Conservation (phyloP, 305 asterid species). For the Solanum hybrid region DNA sequence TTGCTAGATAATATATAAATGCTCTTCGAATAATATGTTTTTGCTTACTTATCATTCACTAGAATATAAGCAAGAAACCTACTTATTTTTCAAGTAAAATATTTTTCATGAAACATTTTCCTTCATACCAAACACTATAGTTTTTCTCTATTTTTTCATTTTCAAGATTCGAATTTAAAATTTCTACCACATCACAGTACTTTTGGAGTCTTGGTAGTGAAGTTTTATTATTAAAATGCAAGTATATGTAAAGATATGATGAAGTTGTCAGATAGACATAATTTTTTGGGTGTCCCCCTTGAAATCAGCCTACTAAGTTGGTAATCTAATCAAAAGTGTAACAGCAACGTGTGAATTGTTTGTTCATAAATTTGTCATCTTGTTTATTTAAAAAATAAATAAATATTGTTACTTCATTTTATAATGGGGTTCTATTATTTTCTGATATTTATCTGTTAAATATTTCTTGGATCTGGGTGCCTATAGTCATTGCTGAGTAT, state of each 20-base stretch:
- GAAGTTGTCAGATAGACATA: background rate
- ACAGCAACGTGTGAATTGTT: background rate
- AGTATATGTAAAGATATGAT: background rate
- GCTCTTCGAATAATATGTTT: background rate
- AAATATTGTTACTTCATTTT: background rate
- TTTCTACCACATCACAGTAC: background rate
- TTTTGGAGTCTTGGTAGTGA: background rate
- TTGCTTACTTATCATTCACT: background rate
- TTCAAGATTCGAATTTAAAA: background rate
- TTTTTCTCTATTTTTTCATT: no score
- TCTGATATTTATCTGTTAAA: background rate
- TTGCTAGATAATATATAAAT: background rate
- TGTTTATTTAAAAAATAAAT: no score
- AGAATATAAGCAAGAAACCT: background rate
- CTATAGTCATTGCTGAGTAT: background rate
- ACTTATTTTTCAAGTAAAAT: background rate
- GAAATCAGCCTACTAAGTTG: background rate
- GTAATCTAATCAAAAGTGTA: background rate
- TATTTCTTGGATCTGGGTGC: constrained; percentile 4
- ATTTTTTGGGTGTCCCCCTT: background rate
- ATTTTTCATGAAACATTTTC: background rate
- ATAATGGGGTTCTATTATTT: background rate
- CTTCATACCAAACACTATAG: background rate
- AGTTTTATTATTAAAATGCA: background rate
- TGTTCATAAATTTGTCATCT: background rate